A percentile compares a stretch with the other conserved stretches of the same genome.
Conservation (phyloP, 106 monocot species). For the Apostasia ramifera region DNA sequence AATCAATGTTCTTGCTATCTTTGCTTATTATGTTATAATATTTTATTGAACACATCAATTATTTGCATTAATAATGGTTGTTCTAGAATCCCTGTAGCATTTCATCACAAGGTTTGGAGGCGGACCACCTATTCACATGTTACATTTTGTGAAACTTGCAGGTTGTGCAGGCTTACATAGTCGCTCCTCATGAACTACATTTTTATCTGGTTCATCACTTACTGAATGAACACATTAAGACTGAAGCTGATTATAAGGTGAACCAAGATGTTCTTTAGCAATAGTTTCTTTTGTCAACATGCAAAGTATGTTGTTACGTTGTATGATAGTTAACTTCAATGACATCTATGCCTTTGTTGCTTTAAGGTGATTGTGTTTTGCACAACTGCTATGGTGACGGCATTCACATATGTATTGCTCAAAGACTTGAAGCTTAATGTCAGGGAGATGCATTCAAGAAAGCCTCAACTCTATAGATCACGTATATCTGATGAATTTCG, state of each 20-base stretch:
- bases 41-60: no score
- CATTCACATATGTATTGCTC: slow-evolving; percentile 55
- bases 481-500: slow-evolving; percentile 88
- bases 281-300: neutral
- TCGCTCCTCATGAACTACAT: slow-evolving; percentile 76
- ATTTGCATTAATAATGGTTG: no score
- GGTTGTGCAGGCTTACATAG: slow-evolving; percentile 66
- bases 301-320: neutral
- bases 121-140: neutral
- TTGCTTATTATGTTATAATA: no score
- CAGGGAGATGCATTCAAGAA: slow-evolving; percentile 87
- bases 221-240: slow-evolving; percentile 67
- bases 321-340: neutral
- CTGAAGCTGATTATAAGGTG: slow-evolving; percentile 87
- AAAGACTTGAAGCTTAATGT: slow-evolving; percentile 85
- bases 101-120: neutral
- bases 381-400: slow-evolving; percentile 84
- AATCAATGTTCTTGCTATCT: no score
- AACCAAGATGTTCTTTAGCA: neutral
- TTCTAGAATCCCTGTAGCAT: no score
- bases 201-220: slow-evolving; percentile 70
- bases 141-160: slow-evolving; percentile 16
- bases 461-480: slow-evolving; percentile 81
- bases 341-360: neutral
- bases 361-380: slow-evolving; percentile 86